A percentile compares a stretch with the other conserved stretches of the same genome.
Conservation (phyloP, 1,139 yeast species). For the Pneumocystis murina region DNA sequence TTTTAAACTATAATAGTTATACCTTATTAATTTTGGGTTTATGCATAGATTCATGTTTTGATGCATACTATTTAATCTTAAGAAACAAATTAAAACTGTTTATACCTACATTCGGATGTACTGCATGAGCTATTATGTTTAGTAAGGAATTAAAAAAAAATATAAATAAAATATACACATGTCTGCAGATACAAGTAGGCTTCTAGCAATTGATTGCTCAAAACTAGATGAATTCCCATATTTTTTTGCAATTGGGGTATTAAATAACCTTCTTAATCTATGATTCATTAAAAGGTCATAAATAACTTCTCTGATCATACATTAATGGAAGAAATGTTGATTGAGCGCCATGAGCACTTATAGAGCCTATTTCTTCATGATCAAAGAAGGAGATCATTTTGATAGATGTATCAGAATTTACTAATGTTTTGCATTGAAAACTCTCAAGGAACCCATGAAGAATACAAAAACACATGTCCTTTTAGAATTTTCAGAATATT, state of each 20-base stretch:
- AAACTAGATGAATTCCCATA: constrained; percentile 24
- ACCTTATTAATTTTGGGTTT: constrained; percentile 57
- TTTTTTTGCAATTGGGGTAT: neutral
- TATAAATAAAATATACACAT: constrained; percentile 27
- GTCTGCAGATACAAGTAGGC: constrained; percentile 82
- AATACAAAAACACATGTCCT: neutral
- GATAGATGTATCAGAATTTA: constrained; percentile 29
- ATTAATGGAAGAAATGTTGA: constrained; percentile 72
- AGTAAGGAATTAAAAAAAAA: neutral
- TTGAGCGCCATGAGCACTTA: constrained; percentile 92
- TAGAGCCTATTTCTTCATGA: constrained; percentile 90
- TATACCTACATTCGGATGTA: constrained; percentile 65
- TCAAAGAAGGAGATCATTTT: constrained; percentile 71
- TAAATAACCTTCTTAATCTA: constrained; percentile 8
- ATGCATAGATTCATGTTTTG: constrained; percentile 60
- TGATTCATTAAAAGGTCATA: neutral
- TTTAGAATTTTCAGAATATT: constrained; percentile 24
- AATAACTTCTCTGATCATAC: constrained; percentile 1
- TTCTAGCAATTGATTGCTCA: constrained; percentile 57
- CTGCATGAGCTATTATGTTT: constrained; percentile 57
- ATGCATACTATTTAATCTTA: constrained; percentile 13
- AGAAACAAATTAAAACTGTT: neutral
- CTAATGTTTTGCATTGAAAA: constrained; percentile 9
- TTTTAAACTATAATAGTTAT: neutral
- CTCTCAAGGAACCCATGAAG: neutral